Evolutionary conservation across 495 filamentous ascomycete genomes (phyloP).

Genomic region (Aspergillus funiculosus): DNA sequence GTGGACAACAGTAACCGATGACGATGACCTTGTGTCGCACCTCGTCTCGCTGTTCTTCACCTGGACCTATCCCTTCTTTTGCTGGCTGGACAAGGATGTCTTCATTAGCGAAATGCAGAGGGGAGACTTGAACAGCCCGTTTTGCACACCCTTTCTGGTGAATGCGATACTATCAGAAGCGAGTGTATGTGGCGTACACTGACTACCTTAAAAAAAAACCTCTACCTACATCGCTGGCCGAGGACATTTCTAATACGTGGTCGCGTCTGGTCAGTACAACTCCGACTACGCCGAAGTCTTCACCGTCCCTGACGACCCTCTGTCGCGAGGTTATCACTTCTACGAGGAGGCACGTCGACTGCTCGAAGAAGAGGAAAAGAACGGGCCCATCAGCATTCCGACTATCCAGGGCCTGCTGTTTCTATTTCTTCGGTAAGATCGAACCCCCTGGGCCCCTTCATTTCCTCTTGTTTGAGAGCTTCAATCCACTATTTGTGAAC

Average conservation of each 20-base stretch:
- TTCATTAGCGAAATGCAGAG: conserved; percentile 38
- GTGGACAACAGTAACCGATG: conserved; percentile 44
- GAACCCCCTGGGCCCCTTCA: no score
- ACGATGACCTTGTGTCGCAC: conserved; percentile 45
- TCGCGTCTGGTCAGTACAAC: conserved; percentile 17
- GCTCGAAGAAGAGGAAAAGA: conserved; percentile 20
- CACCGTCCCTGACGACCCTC: conserved; percentile 17
- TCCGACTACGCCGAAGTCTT: conserved; percentile 27
- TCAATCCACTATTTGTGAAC: not conserved
- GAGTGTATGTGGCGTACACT: conserved; percentile 21
- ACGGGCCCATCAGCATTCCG: conserved; percentile 11
- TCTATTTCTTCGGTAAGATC: conserved; percentile 17
- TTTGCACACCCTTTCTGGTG: conserved; percentile 45
- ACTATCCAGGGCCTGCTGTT: conserved; percentile 23
- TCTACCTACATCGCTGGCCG: not conserved
- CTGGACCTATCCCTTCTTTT: conserved; percentile 38
- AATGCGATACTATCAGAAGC: conserved; percentile 38
- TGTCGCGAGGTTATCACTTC: conserved; percentile 22
- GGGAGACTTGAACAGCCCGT: conserved; percentile 22
- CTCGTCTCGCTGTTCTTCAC: conserved; percentile 42
- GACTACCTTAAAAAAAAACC: no score
- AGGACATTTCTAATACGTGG: conserved; percentile 2
- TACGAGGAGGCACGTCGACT: conserved; percentile 23
- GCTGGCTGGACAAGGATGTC: conserved; percentile 38
- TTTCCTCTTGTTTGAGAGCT: no score